phyloP scores from a whole-genome alignment of 305 asterid species.

The Caryopteris hybrid region DNA sequence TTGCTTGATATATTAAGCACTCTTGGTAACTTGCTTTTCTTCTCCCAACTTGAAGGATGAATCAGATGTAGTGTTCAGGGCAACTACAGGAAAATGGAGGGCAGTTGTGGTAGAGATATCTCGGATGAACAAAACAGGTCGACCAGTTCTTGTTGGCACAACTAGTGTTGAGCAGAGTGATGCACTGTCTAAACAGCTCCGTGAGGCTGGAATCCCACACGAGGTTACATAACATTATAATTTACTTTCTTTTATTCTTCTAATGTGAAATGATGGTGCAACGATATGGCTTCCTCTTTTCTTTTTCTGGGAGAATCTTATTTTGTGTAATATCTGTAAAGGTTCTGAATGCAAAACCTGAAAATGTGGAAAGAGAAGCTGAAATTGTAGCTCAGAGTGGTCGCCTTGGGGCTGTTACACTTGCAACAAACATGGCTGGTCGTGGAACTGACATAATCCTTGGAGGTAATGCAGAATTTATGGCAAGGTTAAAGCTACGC shows the following conservation, averaged over 20 bases:
- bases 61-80: slow-evolving; percentile 92
- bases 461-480: slow-evolving; percentile 99
- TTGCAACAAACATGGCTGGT: slow-evolving; percentile 99
- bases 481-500: slow-evolving; percentile 94
- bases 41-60: slow-evolving; percentile 60
- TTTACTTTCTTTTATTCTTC: slow-evolving; percentile 12
- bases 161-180: slow-evolving; percentile 99
- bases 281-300: slow-evolving; percentile 3
- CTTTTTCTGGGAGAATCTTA: slow-evolving; percentile 1
- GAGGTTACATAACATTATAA: slow-evolving; percentile 55
- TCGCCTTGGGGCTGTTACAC: slow-evolving; percentile 95
- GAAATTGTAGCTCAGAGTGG: slow-evolving; percentile 99
- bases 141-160: slow-evolving; percentile 97
- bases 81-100: slow-evolving; percentile 89
- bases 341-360: slow-evolving; percentile 99
- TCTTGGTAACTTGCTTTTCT: slow-evolving; percentile 18
- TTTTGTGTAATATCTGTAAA: slow-evolving; percentile 25
- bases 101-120: slow-evolving; percentile 98
- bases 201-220: slow-evolving; percentile 81
- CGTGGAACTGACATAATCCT: slow-evolving; percentile 99
- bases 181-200: slow-evolving; percentile 77
- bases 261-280: slow-evolving; percentile 13
- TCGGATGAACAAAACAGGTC: slow-evolving; percentile 94
- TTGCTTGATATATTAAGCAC: slow-evolving; percentile 15
- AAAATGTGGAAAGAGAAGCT: slow-evolving; percentile 99